phyloP scores from a whole-genome alignment of 306 rosid genomes.

The Malus sieversii region DNA sequence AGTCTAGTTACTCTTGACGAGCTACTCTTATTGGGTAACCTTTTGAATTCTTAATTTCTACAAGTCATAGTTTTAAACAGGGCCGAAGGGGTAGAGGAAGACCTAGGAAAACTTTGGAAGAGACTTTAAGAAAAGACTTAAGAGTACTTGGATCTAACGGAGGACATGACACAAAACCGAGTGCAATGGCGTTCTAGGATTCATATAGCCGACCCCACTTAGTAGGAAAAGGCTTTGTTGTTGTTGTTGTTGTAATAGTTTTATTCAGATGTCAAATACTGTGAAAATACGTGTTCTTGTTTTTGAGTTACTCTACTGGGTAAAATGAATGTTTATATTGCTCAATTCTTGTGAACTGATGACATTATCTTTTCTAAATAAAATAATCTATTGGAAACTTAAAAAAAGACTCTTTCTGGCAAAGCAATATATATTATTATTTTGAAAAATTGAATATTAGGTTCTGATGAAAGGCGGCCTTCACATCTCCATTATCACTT shows the following conservation, averaged over 20 bases:
- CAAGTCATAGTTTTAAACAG: background rate
- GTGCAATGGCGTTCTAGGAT: too few relatives aligned
- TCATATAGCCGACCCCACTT: too few relatives aligned
- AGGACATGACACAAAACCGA: too few relatives aligned
- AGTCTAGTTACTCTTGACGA: constrained; percentile 7
- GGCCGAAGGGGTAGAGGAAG: too few relatives aligned
- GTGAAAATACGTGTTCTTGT: background rate
- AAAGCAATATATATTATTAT: background rate
- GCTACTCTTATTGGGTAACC: background rate
- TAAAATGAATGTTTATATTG: background rate
- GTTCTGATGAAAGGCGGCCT: background rate
- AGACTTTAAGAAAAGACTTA: too few relatives aligned
- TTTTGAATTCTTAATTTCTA: background rate
- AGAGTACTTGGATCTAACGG: too few relatives aligned
- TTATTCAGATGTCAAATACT: background rate
- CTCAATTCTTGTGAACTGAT: background rate
- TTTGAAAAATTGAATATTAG: background rate
- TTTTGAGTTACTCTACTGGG: background rate
- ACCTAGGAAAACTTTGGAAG: too few relatives aligned
- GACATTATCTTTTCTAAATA: background rate
- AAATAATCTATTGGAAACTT: background rate
- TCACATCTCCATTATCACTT: background rate
- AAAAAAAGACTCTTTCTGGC: background rate
- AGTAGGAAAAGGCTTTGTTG: too few relatives aligned
- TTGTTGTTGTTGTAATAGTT: background rate